phyloP scores from a whole-genome alignment of 1,284 basidiomycete genomes.

The Ceratobasidium sp. region DNA sequence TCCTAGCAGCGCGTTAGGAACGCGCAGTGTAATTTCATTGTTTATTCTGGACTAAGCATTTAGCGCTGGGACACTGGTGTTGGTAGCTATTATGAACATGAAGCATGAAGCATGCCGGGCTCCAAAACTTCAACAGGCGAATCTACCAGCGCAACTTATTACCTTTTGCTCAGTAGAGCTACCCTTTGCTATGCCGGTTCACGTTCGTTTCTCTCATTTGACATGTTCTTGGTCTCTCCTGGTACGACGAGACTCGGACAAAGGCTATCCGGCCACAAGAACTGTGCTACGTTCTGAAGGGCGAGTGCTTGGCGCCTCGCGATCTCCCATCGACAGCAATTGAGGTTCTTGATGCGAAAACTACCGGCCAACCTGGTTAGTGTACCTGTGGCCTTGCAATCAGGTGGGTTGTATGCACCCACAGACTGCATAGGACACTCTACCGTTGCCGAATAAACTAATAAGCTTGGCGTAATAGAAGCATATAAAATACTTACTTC shows the following conservation, averaged over 20 bases:
- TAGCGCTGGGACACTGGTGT: neutral
- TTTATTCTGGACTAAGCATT: conserved; percentile 53
- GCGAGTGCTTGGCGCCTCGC: conserved; percentile 52
- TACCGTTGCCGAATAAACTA: conserved; percentile 23
- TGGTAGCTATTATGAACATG: neutral
- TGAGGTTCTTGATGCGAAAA: conserved; percentile 47
- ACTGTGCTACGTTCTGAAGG: conserved; percentile 53
- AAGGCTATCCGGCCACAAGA: conserved; percentile 43
- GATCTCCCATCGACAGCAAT: conserved; percentile 45
- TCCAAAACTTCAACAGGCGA: no score
- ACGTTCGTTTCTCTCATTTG: conserved; percentile 32
- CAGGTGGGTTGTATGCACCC: conserved; percentile 48
- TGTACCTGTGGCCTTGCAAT: conserved; percentile 28
- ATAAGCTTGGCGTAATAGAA: neutral
- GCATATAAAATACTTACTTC: conserved; percentile 44
- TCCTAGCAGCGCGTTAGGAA: conserved; percentile 26
- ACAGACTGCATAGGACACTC: conserved; percentile 30
- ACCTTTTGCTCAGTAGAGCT: neutral
- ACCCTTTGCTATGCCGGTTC: conserved; percentile 1
- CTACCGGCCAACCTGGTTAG: conserved; percentile 6
- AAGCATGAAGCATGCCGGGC: no score
- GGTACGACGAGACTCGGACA: conserved; percentile 14
- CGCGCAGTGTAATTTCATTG: conserved; percentile 46
- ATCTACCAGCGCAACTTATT: no score
- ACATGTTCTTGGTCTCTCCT: neutral